These are phyloP conservation scores for Iris macrosiphon DNA, from an alignment of 106 monocot species.

Conservation along the genomic window DNA sequence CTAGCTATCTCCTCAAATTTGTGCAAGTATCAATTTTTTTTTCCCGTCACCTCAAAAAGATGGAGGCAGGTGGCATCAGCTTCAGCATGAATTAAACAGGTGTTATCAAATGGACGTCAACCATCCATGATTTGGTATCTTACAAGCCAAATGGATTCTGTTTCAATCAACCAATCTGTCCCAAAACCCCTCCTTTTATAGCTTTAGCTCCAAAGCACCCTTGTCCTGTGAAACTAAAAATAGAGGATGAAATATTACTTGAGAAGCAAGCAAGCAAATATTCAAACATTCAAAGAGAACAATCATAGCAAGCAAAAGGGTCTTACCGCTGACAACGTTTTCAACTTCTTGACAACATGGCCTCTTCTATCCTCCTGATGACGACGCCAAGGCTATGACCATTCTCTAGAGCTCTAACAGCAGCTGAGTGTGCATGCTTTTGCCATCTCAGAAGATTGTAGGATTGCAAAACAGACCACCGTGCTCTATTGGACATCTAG, in stretches of 20 bases:
- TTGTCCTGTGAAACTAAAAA: neutral
- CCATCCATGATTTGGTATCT: too few relatives aligned
- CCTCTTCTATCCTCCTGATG: conserved; percentile 54
- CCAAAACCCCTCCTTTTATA: too few relatives aligned
- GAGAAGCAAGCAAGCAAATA: too few relatives aligned
- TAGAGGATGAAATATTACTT: neutral
- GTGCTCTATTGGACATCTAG: conserved; percentile 55
- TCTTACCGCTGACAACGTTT: neutral
- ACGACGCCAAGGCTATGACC: conserved; percentile 43
- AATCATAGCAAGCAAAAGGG: neutral
- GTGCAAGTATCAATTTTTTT: too few relatives aligned
- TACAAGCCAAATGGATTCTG: too few relatives aligned
- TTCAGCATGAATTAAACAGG: too few relatives aligned
- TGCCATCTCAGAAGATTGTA: conserved; percentile 59
- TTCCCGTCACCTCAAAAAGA: too few relatives aligned
- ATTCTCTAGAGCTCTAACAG: conserved; percentile 39
- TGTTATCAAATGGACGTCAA: too few relatives aligned
- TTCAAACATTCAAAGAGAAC: neutral
- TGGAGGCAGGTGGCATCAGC: too few relatives aligned
- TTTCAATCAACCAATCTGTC: too few relatives aligned
- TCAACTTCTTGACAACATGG: conserved; percentile 25
- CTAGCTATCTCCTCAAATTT: too few relatives aligned
- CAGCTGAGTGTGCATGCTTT: conserved; percentile 33
- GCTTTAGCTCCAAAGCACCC: too few relatives aligned
- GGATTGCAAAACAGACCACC: conserved; percentile 52